Conservation (phyloP, 306 rosid genomes). For the Dryas alaskensis region DNA sequence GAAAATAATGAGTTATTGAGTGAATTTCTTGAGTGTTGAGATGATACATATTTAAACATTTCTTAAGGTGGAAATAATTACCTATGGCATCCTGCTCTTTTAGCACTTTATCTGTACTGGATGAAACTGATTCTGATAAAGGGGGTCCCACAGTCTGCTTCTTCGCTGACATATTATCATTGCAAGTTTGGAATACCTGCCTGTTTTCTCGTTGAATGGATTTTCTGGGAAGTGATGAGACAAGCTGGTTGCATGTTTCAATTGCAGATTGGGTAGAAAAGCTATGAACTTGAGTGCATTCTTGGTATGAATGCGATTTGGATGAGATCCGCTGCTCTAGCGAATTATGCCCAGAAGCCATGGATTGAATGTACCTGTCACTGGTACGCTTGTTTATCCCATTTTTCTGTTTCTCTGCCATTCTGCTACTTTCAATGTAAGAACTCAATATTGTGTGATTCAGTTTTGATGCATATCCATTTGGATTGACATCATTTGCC, state of each 20-base stretch:
- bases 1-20: neutral
- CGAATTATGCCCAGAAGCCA: conserved; percentile 27
- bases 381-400: conserved; percentile 18
- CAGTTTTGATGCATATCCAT: conserved; percentile 26
- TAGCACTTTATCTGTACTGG: conserved; percentile 15
- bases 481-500: conserved; percentile 18
- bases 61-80: conserved; percentile 20
- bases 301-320: conserved; percentile 23
- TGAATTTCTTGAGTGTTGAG: neutral
- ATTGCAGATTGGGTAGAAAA: conserved; percentile 13
- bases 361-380: conserved; percentile 34
- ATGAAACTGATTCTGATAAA: conserved; percentile 7
- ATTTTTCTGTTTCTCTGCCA: conserved; percentile 24
- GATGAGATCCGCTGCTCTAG: conserved; percentile 29
- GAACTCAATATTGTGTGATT: conserved; percentile 28
- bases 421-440: conserved; percentile 32
- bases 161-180: conserved; percentile 1
- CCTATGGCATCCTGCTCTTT: conserved; percentile 24
- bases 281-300: conserved; percentile 14
- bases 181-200: conserved; percentile 19
- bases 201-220: conserved; percentile 23
- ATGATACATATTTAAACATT: neutral
- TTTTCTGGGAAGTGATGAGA: conserved; percentile 15
- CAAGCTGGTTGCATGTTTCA: conserved; percentile 19
- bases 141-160: conserved; percentile 20